These are phyloP conservation scores for Orbilia blumenaviensis DNA, from an alignment of 2,329 filamentous ascomycete species.

Conservation along the genomic window DNA sequence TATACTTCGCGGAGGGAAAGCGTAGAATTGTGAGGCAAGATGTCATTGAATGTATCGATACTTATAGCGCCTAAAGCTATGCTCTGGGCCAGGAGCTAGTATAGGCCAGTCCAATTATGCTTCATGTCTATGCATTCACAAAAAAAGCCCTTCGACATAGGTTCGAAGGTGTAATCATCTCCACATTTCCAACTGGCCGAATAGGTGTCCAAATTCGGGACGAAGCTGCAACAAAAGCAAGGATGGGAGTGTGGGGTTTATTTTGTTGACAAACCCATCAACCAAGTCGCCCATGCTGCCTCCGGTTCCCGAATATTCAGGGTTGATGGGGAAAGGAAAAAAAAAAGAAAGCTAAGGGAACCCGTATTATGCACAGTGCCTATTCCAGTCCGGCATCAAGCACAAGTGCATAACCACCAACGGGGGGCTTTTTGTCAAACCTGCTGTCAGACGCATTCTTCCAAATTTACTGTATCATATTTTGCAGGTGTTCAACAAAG, in stretches of 20 bases:
- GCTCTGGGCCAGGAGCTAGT: too few species aligned
- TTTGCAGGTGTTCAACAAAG: not conserved
- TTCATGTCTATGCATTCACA: not conserved
- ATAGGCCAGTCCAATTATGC: too few species aligned
- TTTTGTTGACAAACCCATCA: not conserved
- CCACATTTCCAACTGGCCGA: not conserved
- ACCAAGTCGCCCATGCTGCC: not conserved
- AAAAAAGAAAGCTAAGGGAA: not conserved
- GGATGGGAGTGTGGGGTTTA: conserved; percentile 2
- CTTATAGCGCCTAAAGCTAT: not conserved
- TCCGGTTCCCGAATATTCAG: conserved; percentile 6
- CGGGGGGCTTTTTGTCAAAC: not conserved
- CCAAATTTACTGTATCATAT: not conserved
- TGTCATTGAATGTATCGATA: conserved; percentile 10
- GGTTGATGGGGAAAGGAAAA: not conserved
- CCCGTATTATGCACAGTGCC: not conserved
- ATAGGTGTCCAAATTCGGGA: not conserved
- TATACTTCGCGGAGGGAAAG: not conserved
- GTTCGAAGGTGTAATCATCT: not conserved
- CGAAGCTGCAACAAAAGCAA: conserved; percentile 1
- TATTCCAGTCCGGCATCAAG: not conserved
- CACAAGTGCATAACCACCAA: not conserved
- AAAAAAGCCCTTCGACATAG: too few species aligned
- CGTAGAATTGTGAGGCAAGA: not conserved
- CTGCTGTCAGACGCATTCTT: not conserved